Base-by-base conservation (phyloP, 176 grass and related monocot species). In the Zea luxurians region DNA sequence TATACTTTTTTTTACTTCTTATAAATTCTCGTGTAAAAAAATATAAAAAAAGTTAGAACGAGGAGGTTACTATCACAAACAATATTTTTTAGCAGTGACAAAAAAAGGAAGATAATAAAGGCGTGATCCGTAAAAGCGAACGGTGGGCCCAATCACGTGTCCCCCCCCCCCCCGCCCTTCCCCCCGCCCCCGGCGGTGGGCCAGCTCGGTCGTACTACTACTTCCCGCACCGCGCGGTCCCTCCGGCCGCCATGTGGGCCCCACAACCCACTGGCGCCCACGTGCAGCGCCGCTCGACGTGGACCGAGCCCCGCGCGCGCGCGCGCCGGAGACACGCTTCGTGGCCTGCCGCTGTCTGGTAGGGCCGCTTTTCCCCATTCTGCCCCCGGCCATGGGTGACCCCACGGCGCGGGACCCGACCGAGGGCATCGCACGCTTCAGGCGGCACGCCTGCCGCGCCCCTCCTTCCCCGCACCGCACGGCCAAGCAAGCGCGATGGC, bases 201-300 rank as follows among this genome's bases (percentile, higher is more conserved):
- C 34, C 74, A 13, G 6, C 3, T 7, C 10, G 18, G 11, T 48
- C 68, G 66, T 46, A 68, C 41, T 21, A 4, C 40, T 18, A 2
- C 66, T 3, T 15, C 41, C 41, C 9, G 45, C 61, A 5, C 61
- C 61, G 10, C 5, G 61, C 34, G 10, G 58, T 9, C 34, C 8
- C 17, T 15, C 41, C 66, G 18, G 46, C 74, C 44, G 21, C 38
- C 59, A 43, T 1, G 67, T 15, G 69, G 85, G 79, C 2, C 66
- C 85, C 78, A 0, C 0, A 1, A 41, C 59, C 79, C 67, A 43
- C 78, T 74, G 64, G 82, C 34, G 64, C 86, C 76, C 86, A 88
- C 86, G 82, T 80, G 81, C 77, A 80, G 82, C 64, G 64, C 66
- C 77, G 81, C 71, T 84, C 64, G 86, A 84, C 81, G 86, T 84